phyloP scores from a whole-genome alignment of 495 filamentous ascomycete genomes.

The Podospora pseudoanserina region DNA sequence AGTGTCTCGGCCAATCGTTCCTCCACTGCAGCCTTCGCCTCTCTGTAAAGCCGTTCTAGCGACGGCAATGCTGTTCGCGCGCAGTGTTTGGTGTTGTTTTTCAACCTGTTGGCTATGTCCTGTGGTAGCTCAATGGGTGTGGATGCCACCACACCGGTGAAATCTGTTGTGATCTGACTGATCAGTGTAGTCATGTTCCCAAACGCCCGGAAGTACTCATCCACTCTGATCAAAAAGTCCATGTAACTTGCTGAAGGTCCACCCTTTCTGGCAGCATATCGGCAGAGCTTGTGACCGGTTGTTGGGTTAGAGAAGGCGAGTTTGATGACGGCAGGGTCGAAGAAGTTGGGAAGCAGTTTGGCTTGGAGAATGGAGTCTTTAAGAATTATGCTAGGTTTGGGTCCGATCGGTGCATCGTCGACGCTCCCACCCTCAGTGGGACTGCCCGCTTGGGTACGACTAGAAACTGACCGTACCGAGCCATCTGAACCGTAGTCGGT shows the following conservation, averaged over 20 bases:
- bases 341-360: slow-evolving; percentile 35
- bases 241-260: slow-evolving; percentile 44
- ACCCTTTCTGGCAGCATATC: slow-evolving; percentile 37
- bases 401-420: slow-evolving; percentile 18
- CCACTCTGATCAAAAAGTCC: slow-evolving; percentile 48
- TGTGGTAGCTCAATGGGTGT: slow-evolving; percentile 40
- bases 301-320: slow-evolving; percentile 45
- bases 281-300: slow-evolving; percentile 40
- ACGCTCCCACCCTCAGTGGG: slow-evolving; percentile 19
- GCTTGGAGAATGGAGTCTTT: slow-evolving; percentile 3
- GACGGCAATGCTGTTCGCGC: slow-evolving; percentile 38
- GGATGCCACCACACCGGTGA: slow-evolving; percentile 41
- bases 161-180: slow-evolving; percentile 43
- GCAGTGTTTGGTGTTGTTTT: slow-evolving; percentile 40
- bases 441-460: slow-evolving; percentile 12
- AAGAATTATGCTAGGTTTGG: slow-evolving; percentile 1
- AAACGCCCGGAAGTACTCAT: slow-evolving; percentile 35
- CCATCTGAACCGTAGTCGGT: slow-evolving; percentile 33
- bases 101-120: slow-evolving; percentile 33
- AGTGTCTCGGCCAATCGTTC: slow-evolving; percentile 40
- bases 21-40: slow-evolving; percentile 44
- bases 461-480: slow-evolving; percentile 11
- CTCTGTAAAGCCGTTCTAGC: slow-evolving; percentile 44
- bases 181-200: slow-evolving; percentile 40
- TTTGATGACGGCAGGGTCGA: slow-evolving; percentile 46